A percentile compares a stretch with the other conserved stretches of the same genome.
Conservation (phyloP, 345 rosid species). For the Linum trigynum region DNA sequence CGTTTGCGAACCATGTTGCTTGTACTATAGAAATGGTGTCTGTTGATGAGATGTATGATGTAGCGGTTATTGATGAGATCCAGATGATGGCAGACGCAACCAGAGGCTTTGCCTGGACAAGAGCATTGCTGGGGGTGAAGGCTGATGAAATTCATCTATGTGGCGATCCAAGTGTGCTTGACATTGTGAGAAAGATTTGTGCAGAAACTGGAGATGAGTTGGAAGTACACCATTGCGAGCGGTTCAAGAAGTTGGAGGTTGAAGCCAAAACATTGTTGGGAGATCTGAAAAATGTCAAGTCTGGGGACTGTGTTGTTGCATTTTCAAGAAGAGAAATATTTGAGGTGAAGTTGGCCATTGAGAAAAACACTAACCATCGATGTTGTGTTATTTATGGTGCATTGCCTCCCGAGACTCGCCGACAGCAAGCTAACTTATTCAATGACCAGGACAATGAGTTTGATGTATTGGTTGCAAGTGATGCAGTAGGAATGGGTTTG, state of each 20-base stretch:
- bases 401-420: conserved; percentile 87
- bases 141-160: conserved; percentile 95
- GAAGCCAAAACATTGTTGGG: conserved; percentile 83
- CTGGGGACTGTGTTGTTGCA: conserved; percentile 91
- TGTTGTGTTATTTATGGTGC: conserved; percentile 97
- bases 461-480: conserved; percentile 94
- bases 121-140: conserved; percentile 83
- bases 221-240: conserved; percentile 64
- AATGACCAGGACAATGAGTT: conserved; percentile 79
- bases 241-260: conserved; percentile 82
- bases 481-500: conserved; percentile 96
- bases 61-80: conserved; percentile 88
- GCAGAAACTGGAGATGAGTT: conserved; percentile 84
- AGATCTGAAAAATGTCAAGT: conserved; percentile 57
- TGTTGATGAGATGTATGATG: conserved; percentile 62
- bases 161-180: conserved; percentile 88
- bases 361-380: conserved; percentile 67
- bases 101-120: conserved; percentile 89
- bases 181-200: conserved; percentile 70
- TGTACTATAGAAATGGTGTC: conserved; percentile 96
- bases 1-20: conserved; percentile 72
- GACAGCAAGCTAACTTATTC: conserved; percentile 86
- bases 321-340: conserved; percentile 93
- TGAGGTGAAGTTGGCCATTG: conserved; percentile 82
- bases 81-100: conserved; percentile 73